Percentiles rank a stretch among this genome's conserved stretches.
Evolutionary conservation across 2,329 filamentous ascomycete species (phyloP).

Genomic region (Colletotrichum caudatum): DNA sequence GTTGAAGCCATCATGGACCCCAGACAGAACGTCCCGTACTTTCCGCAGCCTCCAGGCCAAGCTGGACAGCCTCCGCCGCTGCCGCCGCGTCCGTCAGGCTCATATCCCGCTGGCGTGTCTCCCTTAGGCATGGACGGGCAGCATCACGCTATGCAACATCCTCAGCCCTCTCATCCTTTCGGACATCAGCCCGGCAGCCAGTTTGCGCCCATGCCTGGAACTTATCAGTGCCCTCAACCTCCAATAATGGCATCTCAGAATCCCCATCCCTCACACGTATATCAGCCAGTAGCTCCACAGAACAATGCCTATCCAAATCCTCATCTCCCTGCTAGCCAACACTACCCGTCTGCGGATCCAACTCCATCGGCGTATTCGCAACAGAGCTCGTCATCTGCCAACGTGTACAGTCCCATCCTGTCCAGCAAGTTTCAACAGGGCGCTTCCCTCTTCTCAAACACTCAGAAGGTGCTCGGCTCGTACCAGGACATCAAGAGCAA

Average conservation of each 20-base stretch:
- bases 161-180: background rate
- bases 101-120: background rate
- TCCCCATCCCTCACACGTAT: background rate
- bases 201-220: background rate
- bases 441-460: slow-evolving; percentile 1
- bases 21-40: slow-evolving; percentile 7
- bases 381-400: background rate
- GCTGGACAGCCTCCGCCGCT: slow-evolving; percentile 16
- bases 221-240: background rate
- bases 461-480: slow-evolving; percentile 13
- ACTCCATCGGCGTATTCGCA: background rate
- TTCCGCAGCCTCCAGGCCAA: slow-evolving; percentile 29
- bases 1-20: slow-evolving; percentile 1
- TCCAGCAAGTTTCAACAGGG: background rate
- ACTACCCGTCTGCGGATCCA: background rate
- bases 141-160: background rate
- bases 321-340: background rate
- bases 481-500: slow-evolving; percentile 18
- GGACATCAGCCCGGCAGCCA: background rate
- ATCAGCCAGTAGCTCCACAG: background rate
- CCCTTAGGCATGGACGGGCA: background rate
- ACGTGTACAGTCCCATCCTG: background rate
- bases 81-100: background rate
- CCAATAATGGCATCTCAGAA: background rate
- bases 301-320: background rate